These are phyloP conservation scores for Phytophthora palmivora DNA, from an alignment of 352 stramenopile species.

Conservation along the genomic window DNA sequence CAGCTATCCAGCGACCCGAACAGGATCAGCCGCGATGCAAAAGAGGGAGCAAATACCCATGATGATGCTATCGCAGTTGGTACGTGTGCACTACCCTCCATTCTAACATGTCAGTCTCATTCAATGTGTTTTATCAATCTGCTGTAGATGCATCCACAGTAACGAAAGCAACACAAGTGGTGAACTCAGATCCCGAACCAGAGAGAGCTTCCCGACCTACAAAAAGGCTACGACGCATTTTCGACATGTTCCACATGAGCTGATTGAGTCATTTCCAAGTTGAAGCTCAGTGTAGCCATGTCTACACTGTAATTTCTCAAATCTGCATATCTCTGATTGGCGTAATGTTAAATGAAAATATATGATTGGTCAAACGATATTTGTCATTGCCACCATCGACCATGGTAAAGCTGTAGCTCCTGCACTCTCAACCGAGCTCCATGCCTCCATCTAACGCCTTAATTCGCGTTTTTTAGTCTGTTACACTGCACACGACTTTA, in stretches of 20 bases:
- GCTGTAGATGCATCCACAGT: too few relatives aligned
- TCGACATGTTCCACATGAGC: slow-evolving; percentile 4
- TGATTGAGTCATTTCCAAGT: too few relatives aligned
- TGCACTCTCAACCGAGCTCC: background rate
- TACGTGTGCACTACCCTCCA: background rate
- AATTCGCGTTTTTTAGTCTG: slow-evolving; percentile 58
- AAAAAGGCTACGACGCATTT: slow-evolving; percentile 7
- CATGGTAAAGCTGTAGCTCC: slow-evolving; percentile 22
- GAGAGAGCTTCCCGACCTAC: slow-evolving; percentile 1
- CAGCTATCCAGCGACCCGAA: slow-evolving; percentile 3
- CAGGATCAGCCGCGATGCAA: background rate
- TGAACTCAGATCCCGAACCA: background rate
- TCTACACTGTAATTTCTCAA: slow-evolving; percentile 17
- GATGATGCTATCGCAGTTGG: background rate
- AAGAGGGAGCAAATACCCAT: background rate
- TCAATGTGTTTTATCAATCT: too few relatives aligned
- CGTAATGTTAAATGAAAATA: slow-evolving; percentile 3
- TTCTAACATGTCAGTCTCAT: too few relatives aligned
- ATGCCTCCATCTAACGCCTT: slow-evolving; percentile 7
- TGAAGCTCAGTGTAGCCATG: slow-evolving; percentile 24
- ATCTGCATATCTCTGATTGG: slow-evolving; percentile 1
- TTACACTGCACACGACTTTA: slow-evolving; percentile 95
- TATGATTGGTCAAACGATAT: slow-evolving; percentile 18
- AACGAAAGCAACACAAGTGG: background rate
- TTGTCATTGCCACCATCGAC: slow-evolving; percentile 22